Conservation (phyloP, 371 early-diverging fungal genomes). For the Gilbertella persicaria region DNA sequence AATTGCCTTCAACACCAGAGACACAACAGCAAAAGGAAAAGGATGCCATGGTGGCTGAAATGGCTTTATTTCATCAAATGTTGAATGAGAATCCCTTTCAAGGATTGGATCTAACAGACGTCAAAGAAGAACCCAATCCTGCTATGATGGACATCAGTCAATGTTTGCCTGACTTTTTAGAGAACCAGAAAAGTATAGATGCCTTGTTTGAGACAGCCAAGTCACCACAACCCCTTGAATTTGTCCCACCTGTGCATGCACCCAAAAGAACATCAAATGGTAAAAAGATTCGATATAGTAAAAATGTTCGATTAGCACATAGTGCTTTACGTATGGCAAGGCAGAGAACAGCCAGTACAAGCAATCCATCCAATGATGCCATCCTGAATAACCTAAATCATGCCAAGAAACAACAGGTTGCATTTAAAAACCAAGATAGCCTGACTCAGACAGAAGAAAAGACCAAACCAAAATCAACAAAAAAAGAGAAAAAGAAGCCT, state of each 20-base stretch:
- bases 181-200: not conserved
- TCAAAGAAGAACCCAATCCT: not conserved
- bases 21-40: constrained; percentile 6
- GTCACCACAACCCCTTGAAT: constrained; percentile 18
- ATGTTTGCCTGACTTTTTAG: constrained; percentile 21
- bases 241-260: constrained; percentile 21
- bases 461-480: not conserved
- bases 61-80: constrained; percentile 39
- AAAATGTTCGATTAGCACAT: constrained; percentile 39
- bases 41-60: constrained; percentile 30
- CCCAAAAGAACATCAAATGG: constrained; percentile 46
- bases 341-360: constrained; percentile 21
- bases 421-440: constrained; percentile 18
- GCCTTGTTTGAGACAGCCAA: constrained; percentile 6
- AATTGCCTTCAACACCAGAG: constrained; percentile 23
- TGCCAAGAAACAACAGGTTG: constrained; percentile 18
- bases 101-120: constrained; percentile 15
- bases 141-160: constrained; percentile 22
- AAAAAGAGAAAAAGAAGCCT: constrained; percentile 2
- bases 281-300: constrained; percentile 46
- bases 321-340: constrained; percentile 40
- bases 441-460: constrained; percentile 14
- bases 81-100: constrained; percentile 28
- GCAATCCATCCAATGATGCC: constrained; percentile 24
- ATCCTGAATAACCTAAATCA: constrained; percentile 23